These are phyloP conservation scores for Tephrocybe sp. DNA, from an alignment of 768 basidiomycete genomes.

Conservation along the genomic window DNA sequence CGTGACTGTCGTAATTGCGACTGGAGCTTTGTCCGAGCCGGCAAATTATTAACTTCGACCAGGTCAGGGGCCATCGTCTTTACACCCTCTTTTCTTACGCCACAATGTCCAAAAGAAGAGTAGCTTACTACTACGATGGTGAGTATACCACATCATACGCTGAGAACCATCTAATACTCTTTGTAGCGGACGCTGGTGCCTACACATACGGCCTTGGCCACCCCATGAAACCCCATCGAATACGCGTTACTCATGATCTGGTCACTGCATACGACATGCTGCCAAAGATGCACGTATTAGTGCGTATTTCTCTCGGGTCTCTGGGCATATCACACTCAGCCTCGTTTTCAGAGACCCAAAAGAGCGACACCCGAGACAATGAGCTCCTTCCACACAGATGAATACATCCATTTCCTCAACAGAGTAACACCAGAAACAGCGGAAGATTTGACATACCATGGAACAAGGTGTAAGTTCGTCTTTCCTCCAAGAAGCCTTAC, in stretches of 20 bases:
- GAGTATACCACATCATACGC: neutral
- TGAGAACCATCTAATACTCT: neutral
- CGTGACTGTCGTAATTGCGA: neutral
- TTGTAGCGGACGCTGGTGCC: slow-evolving; percentile 65
- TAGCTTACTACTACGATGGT: slow-evolving; percentile 84
- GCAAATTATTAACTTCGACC: neutral
- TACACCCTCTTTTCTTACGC: slow-evolving; percentile 5
- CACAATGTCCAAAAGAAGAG: slow-evolving; percentile 68
- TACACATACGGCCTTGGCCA: slow-evolving; percentile 87
- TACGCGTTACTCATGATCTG: slow-evolving; percentile 91
- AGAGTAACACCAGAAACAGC: slow-evolving; percentile 90
- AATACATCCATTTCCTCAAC: slow-evolving; percentile 91
- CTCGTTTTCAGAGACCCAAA: slow-evolving; percentile 57
- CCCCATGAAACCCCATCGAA: slow-evolving; percentile 96
- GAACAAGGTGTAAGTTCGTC: slow-evolving; percentile 66
- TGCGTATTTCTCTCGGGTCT: slow-evolving; percentile 20
- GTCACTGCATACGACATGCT: slow-evolving; percentile 91
- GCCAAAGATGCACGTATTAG: slow-evolving; percentile 89
- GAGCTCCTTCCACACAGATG: slow-evolving; percentile 96
- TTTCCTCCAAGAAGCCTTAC: neutral
- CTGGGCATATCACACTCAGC: neutral
- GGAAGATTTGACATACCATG: slow-evolving; percentile 81
- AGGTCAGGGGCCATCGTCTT: slow-evolving; percentile 6
- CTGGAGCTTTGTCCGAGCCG: no score
- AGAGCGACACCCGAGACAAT: slow-evolving; percentile 74